Conservation (phyloP, 2,329 filamentous ascomycete species). For the Botrytis elliptica region DNA sequence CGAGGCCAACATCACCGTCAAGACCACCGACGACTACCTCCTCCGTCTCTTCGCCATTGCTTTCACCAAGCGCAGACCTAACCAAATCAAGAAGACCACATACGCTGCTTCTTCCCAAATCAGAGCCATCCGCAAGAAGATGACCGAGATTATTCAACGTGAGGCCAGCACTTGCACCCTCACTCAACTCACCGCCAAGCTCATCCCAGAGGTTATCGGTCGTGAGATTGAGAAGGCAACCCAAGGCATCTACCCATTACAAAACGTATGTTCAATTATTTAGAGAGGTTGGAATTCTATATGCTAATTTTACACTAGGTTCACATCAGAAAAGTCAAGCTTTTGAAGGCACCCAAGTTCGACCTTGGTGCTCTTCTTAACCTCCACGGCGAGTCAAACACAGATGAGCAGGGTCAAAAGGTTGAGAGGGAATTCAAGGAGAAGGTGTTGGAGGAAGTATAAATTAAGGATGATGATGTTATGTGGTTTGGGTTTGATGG, state of each 20-base stretch:
- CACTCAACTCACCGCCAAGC: slow-evolving; percentile 94
- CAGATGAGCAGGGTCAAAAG: slow-evolving; percentile 97
- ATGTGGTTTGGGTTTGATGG: slow-evolving; percentile 36
- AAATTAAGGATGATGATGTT: slow-evolving; percentile 47
- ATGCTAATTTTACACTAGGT: slow-evolving; percentile 61
- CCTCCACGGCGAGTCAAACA: slow-evolving; percentile 95
- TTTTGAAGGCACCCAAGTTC: slow-evolving; percentile 98
- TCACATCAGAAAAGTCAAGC: slow-evolving; percentile 99
- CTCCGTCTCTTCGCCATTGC: slow-evolving; percentile 98
- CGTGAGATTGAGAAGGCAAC: slow-evolving; percentile 99
- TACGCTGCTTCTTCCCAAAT: slow-evolving; percentile 98
- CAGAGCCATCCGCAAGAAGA: slow-evolving; percentile 98
- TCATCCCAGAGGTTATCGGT: slow-evolving; percentile 98
- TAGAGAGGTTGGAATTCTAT: background rate
- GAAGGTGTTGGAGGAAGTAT: slow-evolving; percentile 89
- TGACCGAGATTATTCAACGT: slow-evolving; percentile 97
- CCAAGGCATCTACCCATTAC: slow-evolving; percentile 98
- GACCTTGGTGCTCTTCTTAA: slow-evolving; percentile 94
- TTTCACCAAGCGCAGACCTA: slow-evolving; percentile 98
- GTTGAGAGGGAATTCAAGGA: slow-evolving; percentile 99
- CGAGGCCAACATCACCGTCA: slow-evolving; percentile 99
- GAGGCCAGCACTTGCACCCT: slow-evolving; percentile 94
- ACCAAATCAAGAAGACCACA: slow-evolving; percentile 99
- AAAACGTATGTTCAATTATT: slow-evolving; percentile 70
- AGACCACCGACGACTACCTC: slow-evolving; percentile 99